Conservation (phyloP, 768 basidiomycete species). For the Boletus huronensis region DNA sequence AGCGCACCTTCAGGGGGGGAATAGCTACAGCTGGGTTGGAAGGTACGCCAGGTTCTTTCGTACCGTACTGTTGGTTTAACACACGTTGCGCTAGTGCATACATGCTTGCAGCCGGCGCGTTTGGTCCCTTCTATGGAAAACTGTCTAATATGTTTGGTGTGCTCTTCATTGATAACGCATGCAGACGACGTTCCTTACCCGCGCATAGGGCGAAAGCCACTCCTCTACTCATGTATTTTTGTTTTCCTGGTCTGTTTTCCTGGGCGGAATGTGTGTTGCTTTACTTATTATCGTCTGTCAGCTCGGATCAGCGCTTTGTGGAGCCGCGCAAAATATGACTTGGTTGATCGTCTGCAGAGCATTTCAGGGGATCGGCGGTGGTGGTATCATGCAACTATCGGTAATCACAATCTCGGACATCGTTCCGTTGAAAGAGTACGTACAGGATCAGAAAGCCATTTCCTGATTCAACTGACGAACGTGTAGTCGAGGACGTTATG, state of each 20-base stretch:
- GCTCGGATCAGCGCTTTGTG: slow-evolving; percentile 78
- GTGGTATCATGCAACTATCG: slow-evolving; percentile 71
- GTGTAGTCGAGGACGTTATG: slow-evolving; percentile 70
- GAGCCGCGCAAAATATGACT: slow-evolving; percentile 71
- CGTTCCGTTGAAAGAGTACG: slow-evolving; percentile 73
- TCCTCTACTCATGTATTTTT: slow-evolving; percentile 59
- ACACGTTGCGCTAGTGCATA: slow-evolving; percentile 50
- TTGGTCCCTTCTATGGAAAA: slow-evolving; percentile 74
- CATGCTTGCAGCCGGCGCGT: slow-evolving; percentile 60
- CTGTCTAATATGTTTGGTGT: slow-evolving; percentile 54
- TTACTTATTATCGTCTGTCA: slow-evolving; percentile 24
- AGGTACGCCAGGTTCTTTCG: slow-evolving; percentile 36
- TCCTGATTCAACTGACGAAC: background rate
- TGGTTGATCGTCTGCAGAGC: slow-evolving; percentile 77
- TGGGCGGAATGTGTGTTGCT: background rate
- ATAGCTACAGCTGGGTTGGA: slow-evolving; percentile 68
- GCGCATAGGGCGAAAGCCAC: slow-evolving; percentile 55
- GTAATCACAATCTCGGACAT: slow-evolving; percentile 82
- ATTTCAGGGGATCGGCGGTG: slow-evolving; percentile 80
- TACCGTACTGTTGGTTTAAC: background rate
- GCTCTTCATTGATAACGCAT: background rate
- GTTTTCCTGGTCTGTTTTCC: slow-evolving; percentile 56
- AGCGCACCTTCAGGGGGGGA: slow-evolving; percentile 55
- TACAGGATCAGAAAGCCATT: background rate
- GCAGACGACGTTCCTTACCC: background rate